Evolutionary conservation across 352 stramenopile species (phyloP), one percentile per base, ranked within the genome.

Genomic region (Phytophthora melonis): DNA sequence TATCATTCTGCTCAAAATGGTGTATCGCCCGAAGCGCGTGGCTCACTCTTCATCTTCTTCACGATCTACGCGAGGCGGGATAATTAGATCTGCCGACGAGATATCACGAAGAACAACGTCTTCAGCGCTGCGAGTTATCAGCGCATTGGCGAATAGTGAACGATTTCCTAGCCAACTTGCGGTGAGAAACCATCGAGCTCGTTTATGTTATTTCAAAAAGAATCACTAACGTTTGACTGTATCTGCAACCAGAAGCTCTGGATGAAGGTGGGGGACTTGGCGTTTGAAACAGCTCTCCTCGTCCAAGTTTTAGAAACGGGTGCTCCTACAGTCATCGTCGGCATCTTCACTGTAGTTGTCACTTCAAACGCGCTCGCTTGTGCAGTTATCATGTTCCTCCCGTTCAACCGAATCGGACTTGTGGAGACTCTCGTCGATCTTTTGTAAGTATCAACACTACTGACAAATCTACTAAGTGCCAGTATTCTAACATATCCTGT

Each of bases 221-320:
- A 30, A 7, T 27, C 16, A 13, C 52, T 36, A 14, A 27, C 21
- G 7, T n/a, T 53, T 3, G 34, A 43, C 65, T 21, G 57, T 30
- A 5, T 30, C 25, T 30, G 25, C 25, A 11, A 41, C 32, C 39
- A 74, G 68, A 77, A 74, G 50, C 49, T 74, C 0, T 55, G 53
- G 59, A 74, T 80, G 58, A 80, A 80, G 50, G 25, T 80, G 4
- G 69, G 36, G 0, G 68, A 77, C 30, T 19, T 80, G n/a, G 68
- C 30, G 1, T 60, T 80, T 32, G 63, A 80, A 58, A 68, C 60
- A 8, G 36, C 74, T 25, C 13, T 80, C 3, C 68, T 80, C 0
- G 13, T 74, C 13, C 68, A 80, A 21, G 41, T 77, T 1, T 30
- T 80, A 7, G 73, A 80, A 21, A 47, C 63, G 3, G 73, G 73